Evolutionary conservation across 495 filamentous ascomycete species (phyloP).

Genomic region (Oidiodendron maius): DNA sequence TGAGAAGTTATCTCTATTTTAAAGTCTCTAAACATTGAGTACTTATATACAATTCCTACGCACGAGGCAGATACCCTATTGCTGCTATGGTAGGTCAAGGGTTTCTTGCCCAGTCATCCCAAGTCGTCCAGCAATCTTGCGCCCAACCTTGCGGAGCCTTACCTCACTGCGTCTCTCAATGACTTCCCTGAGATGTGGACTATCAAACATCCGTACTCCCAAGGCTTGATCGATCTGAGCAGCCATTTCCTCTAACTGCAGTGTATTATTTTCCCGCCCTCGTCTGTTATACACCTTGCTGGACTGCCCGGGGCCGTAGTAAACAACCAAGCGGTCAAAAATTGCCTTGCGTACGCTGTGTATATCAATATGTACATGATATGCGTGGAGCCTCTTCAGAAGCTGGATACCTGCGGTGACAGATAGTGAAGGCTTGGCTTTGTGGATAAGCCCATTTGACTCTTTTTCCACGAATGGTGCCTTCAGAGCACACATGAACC

Average conservation of each 20-base stretch:
- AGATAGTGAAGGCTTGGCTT: neutral
- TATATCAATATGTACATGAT: constrained; percentile 37
- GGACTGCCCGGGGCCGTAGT: constrained; percentile 38
- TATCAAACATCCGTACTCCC: constrained; percentile 1
- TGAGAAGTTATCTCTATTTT: no score
- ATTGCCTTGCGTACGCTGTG: constrained; percentile 35
- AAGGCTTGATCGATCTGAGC: constrained; percentile 11
- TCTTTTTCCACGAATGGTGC: constrained; percentile 1
- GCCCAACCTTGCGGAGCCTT: neutral
- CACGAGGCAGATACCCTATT: no score
- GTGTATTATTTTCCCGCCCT: neutral
- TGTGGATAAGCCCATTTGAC: neutral
- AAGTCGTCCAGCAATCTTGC: neutral
- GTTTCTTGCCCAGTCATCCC: no score
- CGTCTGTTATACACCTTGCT: constrained; percentile 24
- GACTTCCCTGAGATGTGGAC: neutral
- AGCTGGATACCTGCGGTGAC: constrained; percentile 44
- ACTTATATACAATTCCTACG: no score
- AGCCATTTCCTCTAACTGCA: constrained; percentile 4
- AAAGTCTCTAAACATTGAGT: no score
- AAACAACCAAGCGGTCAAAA: constrained; percentile 39
- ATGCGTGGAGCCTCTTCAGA: constrained; percentile 39
- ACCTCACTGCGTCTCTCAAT: neutral
- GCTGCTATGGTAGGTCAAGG: no score
- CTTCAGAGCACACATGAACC: constrained; percentile 40